Percentiles rank a stretch among this genome's conserved stretches.
phyloP scores from a whole-genome alignment of 2,329 filamentous ascomycete species.

The Sporothrix curviconia region DNA sequence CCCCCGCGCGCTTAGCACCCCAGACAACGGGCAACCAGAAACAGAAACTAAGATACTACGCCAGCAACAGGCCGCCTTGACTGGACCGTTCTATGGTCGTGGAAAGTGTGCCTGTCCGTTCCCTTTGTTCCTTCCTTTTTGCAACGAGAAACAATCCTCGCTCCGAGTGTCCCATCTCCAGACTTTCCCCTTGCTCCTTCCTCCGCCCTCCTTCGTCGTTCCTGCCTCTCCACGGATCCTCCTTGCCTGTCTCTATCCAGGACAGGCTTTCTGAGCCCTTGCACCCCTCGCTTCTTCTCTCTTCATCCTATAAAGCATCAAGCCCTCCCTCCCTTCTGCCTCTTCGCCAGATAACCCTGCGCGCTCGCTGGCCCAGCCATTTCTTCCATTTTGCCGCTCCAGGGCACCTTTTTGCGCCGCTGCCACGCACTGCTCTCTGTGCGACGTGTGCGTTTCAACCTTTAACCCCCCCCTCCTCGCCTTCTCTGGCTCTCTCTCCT shows the following conservation, averaged over 20 bases:
- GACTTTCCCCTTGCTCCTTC: not conserved
- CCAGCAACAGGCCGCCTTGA: not conserved
- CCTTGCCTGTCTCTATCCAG: too few species aligned
- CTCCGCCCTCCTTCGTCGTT: not conserved
- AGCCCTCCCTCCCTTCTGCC: not conserved
- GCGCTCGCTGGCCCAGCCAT: not conserved
- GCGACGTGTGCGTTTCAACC: not conserved
- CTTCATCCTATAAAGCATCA: too few species aligned
- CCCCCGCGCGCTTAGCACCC: conserved; percentile 15
- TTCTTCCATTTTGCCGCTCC: conserved; percentile 9
- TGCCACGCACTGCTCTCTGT: not conserved
- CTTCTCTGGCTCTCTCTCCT: not conserved
- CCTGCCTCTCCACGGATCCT: too few species aligned
- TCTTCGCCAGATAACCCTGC: not conserved
- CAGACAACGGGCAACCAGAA: conserved; percentile 1
- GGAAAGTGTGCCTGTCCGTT: not conserved
- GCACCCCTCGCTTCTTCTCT: not conserved
- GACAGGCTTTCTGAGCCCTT: too few species aligned
- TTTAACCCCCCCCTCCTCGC: not conserved
- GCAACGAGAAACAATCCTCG: not conserved
- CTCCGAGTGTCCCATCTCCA: not conserved
- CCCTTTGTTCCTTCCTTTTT: conserved; percentile 8
- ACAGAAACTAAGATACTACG: conserved; percentile 6
- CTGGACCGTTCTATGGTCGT: not conserved
- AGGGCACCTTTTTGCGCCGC: not conserved